These are phyloP conservation scores for Themeda triandra DNA, from an alignment of 176 grass and related monocot species.

Conservation along the genomic window DNA sequence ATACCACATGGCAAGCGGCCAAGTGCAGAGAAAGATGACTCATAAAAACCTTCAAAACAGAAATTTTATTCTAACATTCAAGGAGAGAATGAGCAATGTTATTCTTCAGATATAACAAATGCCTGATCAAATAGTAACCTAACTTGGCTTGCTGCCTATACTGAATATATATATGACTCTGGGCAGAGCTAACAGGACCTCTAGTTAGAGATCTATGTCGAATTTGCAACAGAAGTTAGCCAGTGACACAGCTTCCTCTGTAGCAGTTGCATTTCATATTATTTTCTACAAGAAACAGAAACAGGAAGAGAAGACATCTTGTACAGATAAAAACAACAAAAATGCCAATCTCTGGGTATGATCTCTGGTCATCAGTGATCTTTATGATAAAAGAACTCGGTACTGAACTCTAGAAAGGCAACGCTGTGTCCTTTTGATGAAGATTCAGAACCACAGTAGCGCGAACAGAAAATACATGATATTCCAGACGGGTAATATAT, in stretches of 20 bases:
- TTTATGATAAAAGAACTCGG: not conserved
- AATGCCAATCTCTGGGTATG: not conserved
- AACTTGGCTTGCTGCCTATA: not conserved
- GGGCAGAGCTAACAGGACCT: not conserved
- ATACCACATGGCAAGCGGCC: not conserved
- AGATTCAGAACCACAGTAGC: no score
- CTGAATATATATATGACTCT: not conserved
- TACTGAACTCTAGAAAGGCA: not conserved
- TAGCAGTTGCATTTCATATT: not conserved
- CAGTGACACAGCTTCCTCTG: not conserved
- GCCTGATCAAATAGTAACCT: not conserved
- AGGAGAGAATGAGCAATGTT: not conserved
- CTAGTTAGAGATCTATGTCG: not conserved
- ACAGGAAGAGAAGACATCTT: not conserved
- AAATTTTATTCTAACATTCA: not conserved
- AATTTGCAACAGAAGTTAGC: not conserved
- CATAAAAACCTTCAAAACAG: not conserved
- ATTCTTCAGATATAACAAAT: constrained; percentile 4
- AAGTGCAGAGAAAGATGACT: not conserved
- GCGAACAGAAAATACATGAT: no score
- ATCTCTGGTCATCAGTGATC: not conserved
- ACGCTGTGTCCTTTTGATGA: not conserved
- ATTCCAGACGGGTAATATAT: no score
- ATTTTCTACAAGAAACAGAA: not conserved
- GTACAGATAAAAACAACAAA: not conserved